Percentiles rank a stretch among this genome's conserved stretches.
Conservation (phyloP, 768 basidiomycete genomes). For the Gelatoporia subvermispora region DNA sequence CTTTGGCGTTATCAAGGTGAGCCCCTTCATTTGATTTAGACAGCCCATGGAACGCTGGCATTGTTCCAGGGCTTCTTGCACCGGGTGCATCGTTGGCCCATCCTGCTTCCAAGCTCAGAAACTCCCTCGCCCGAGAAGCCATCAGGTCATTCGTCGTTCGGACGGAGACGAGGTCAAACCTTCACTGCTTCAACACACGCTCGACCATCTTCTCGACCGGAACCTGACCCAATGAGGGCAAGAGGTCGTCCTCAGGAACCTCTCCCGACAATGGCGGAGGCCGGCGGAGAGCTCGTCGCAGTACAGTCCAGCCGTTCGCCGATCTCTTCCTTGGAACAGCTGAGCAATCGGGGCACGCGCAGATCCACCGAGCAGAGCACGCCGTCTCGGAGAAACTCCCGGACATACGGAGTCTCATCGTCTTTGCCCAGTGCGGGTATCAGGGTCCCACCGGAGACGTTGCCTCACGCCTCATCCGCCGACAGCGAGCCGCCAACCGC, state of each 20-base stretch:
- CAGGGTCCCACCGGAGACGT: conserved; percentile 6
- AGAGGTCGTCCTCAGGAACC: conserved; percentile 16
- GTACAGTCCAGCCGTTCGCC: conserved; percentile 15
- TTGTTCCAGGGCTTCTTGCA: conserved; percentile 75
- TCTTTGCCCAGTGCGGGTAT: neutral
- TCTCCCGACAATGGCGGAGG: conserved; percentile 13
- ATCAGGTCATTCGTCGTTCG: conserved; percentile 8
- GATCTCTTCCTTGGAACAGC: conserved; percentile 54
- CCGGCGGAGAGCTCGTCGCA: conserved; percentile 25
- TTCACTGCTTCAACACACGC: conserved; percentile 2
- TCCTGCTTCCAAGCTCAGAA: conserved; percentile 40
- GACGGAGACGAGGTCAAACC: conserved; percentile 15
- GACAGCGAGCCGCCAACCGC: neutral
- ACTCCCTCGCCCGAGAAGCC: conserved; percentile 3
- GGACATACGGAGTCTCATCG: neutral
- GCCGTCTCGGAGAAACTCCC: neutral
- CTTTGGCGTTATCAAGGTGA: conserved; percentile 94
- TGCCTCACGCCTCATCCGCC: neutral
- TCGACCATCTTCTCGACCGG: neutral
- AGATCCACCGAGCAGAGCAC: conserved; percentile 1
- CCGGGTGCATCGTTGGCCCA: conserved; percentile 89
- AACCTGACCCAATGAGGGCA: conserved; percentile 6
- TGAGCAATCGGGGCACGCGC: conserved; percentile 40
- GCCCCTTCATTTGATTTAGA: neutral
- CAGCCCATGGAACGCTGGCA: neutral